Evolutionary conservation across 352 stramenopile genomes (phyloP).

Genomic region (Phytophthora palmivora): DNA sequence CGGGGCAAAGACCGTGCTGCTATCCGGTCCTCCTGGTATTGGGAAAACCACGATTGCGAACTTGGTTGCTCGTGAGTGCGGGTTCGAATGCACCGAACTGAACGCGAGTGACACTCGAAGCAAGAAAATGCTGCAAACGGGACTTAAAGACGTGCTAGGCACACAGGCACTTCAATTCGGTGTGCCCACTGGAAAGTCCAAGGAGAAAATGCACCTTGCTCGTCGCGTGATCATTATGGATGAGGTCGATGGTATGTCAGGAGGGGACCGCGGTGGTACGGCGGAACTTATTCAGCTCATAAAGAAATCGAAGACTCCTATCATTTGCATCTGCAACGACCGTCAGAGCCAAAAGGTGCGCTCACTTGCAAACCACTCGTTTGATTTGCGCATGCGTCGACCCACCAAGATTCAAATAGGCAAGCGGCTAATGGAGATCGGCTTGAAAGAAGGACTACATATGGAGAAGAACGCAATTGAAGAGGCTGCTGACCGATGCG

Average conservation of each 20-base stretch:
- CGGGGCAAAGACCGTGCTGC: slow-evolving; percentile 93
- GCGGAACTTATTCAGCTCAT: slow-evolving; percentile 99
- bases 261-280: slow-evolving; percentile 96
- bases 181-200: slow-evolving; percentile 35
- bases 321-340: slow-evolving; percentile 99
- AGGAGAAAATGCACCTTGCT: slow-evolving; percentile 66
- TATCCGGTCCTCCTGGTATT: slow-evolving; percentile 97
- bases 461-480: slow-evolving; percentile 97
- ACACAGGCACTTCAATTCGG: slow-evolving; percentile 93
- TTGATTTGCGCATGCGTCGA: slow-evolving; percentile 95
- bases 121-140: slow-evolving; percentile 95
- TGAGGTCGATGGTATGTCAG: slow-evolving; percentile 99
- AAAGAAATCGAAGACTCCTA: slow-evolving; percentile 98
- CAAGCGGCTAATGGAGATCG: slow-evolving; percentile 94
- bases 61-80: slow-evolving; percentile 90
- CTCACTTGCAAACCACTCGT: slow-evolving; percentile 97
- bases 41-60: slow-evolving; percentile 97
- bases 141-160: slow-evolving; percentile 93
- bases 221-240: slow-evolving; percentile 99
- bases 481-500: slow-evolving; percentile 95
- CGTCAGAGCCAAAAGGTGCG: slow-evolving; percentile 95
- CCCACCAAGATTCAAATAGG: slow-evolving; percentile 95
- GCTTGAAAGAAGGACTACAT: slow-evolving; percentile 85
- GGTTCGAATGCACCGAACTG: slow-evolving; percentile 95
- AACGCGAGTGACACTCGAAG: slow-evolving; percentile 98